phyloP scores from a whole-genome alignment of 768 basidiomycete genomes.

The Fomitopsis pulvina region DNA sequence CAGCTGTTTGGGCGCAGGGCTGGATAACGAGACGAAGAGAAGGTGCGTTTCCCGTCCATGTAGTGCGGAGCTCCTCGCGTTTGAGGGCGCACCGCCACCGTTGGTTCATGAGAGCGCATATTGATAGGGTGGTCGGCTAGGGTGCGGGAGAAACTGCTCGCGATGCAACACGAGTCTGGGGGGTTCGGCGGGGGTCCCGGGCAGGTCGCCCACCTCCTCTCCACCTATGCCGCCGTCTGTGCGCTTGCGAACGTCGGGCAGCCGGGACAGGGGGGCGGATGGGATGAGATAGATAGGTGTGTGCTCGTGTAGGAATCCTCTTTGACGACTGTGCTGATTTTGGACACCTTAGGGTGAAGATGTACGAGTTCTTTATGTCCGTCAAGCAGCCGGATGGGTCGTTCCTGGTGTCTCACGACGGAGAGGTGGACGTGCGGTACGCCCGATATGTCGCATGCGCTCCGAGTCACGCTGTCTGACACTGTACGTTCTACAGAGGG shows the following conservation, averaged over 20 bases:
- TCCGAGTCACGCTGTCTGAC: neutral
- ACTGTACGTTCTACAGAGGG: slow-evolving; percentile 46
- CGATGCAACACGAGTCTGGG: slow-evolving; percentile 79
- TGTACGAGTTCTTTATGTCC: slow-evolving; percentile 88
- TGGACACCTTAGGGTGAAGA: slow-evolving; percentile 43
- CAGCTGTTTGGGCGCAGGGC: slow-evolving; percentile 64
- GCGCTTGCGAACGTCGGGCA: slow-evolving; percentile 76
- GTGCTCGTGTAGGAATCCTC: slow-evolving; percentile 12
- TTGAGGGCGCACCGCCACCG: too few species aligned
- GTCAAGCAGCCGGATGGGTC: slow-evolving; percentile 92
- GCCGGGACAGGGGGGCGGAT: slow-evolving; percentile 68
- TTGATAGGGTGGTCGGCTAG: slow-evolving; percentile 31
- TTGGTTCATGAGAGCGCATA: too few species aligned
- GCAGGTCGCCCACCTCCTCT: slow-evolving; percentile 80
- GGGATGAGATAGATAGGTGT: slow-evolving; percentile 83
- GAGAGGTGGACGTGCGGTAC: slow-evolving; percentile 92
- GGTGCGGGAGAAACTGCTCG: slow-evolving; percentile 71
- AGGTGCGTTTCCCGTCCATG: slow-evolving; percentile 38
- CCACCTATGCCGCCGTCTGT: slow-evolving; percentile 86
- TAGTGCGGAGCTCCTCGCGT: too few species aligned
- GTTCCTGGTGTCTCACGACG: slow-evolving; percentile 80
- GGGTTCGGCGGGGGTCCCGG: slow-evolving; percentile 92
- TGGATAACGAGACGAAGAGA: slow-evolving; percentile 75
- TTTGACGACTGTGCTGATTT: neutral
- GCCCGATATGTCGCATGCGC: slow-evolving; percentile 12